Conservation (phyloP, 768 basidiomycete species). For the Termitomyces sp. region DNA sequence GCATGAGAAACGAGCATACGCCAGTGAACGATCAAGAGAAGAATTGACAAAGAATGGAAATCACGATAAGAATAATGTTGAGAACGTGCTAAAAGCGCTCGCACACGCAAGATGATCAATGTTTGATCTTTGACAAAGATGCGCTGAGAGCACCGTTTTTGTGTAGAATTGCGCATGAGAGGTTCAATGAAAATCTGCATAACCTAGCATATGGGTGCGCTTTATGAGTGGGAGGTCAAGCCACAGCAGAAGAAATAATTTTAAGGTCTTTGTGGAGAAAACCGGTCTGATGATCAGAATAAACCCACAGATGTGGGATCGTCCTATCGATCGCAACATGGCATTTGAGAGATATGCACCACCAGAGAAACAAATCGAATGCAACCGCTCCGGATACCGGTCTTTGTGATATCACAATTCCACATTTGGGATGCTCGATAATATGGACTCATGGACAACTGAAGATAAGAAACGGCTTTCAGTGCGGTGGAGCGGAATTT, state of each 20-base stretch:
- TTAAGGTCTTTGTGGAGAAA: background rate
- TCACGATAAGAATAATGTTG: background rate
- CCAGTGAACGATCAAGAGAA: background rate
- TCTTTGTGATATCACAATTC: background rate
- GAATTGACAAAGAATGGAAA: background rate
- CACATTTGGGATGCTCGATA: background rate
- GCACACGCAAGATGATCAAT: background rate
- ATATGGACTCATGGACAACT: background rate
- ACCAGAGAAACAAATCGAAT: background rate
- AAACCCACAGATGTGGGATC: background rate
- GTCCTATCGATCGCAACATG: background rate
- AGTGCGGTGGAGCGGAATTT: background rate
- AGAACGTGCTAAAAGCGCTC: background rate
- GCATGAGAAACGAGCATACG: background rate
- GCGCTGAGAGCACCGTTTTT: slow-evolving; percentile 2
- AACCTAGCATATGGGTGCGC: slow-evolving; percentile 1
- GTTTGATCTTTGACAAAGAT: background rate
- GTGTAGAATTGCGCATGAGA: slow-evolving; percentile 13
- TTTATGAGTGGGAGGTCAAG: slow-evolving; percentile 19
- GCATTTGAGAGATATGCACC: background rate
- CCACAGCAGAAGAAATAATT: slow-evolving; percentile 1
- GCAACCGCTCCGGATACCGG: slow-evolving; percentile 3
- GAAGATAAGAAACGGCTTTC: background rate
- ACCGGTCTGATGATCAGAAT: slow-evolving; percentile 7
- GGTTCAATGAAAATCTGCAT: background rate